A percentile compares a stretch with the other conserved stretches of the same genome.
phyloP scores from a whole-genome alignment of 2,329 filamentous ascomycete genomes.

The Exophiala sideris region DNA sequence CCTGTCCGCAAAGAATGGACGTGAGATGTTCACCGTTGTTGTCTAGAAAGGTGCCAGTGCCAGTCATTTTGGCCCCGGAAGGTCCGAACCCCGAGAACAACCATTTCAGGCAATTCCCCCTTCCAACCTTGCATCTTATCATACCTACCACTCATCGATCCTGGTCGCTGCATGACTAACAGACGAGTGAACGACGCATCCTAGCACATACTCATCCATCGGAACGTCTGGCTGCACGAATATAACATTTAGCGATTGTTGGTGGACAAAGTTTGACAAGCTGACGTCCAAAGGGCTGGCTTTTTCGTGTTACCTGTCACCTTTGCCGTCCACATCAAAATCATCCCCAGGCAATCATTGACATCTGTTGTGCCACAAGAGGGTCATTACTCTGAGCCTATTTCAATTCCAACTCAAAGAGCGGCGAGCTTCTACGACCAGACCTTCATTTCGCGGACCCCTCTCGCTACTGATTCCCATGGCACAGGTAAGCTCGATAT shows the following conservation, averaged over 20 bases:
- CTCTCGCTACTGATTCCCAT: neutral
- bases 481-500: neutral
- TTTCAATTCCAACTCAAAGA: constrained; percentile 23
- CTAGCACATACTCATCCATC: neutral
- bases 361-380: constrained; percentile 12
- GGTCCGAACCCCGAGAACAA: neutral
- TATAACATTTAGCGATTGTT: neutral
- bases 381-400: constrained; percentile 6
- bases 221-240: neutral
- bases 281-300: constrained; percentile 12
- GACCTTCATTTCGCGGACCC: neutral
- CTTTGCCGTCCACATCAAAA: constrained; percentile 16
- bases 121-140: neutral
- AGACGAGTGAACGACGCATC: neutral
- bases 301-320: constrained; percentile 24
- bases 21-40: too few relatives aligned
- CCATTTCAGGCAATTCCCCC: neutral
- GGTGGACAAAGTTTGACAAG: constrained; percentile 15
- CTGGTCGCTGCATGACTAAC: neutral
- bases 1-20: too few relatives aligned
- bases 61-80: too few relatives aligned
- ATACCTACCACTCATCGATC: neutral
- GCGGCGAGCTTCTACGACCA: constrained; percentile 18
- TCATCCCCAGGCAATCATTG: constrained; percentile 22
- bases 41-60: too few relatives aligned